Base-by-base conservation (phyloP, 441 rosid genomes). In the Populus hybrid region DNA sequence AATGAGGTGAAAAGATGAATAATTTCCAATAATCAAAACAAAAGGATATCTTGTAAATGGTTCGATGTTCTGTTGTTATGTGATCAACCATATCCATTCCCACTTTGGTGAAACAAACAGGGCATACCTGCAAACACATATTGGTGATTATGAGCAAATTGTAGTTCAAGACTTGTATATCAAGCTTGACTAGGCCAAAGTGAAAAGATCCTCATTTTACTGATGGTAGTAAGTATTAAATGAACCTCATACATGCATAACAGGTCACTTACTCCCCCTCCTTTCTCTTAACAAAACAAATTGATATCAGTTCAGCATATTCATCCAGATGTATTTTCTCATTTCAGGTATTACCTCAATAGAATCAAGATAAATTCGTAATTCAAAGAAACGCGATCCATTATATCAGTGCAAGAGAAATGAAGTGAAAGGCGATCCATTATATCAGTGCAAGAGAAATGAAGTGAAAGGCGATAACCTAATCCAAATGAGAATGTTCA, bases 31-130 rank as follows among this genome's bases (percentile, higher is more conserved):
- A 76, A 38, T 24, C 34, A 53, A 34, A 11, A n/a, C 20, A 59
- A 66, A 90, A 80, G 97, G 98, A 94, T 94, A 94, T 93, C 87
- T 87, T 93, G 24, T 86, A 86, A 10, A 89, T 84, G 79, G 74
- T 87, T 21, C 90, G 92, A 76, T 94, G 98, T 26, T 91, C 92
- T 59, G 80, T 76, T 10, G 90, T 88, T 59, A 94, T 88, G 75
- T 94, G 98, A 78, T 88, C 85, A 73, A 91, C 93, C 79, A 93
- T 85, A 81, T 90, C 87, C 74, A 80, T 53, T 66, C 91, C 91
- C 63, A 87, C 89, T 82, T 89, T 90, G 84, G 85, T 85, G 1
- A 85, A 76, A 75, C 97, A 94, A 70, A 93, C 92, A 38, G 97
- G 97, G 72, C 97, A 93, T 0, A 89, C 90, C 98, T 93, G 93